Evolutionary conservation across 2,329 filamentous ascomycete species (phyloP), one percentile per base, ranked within the genome.

Genomic region (Cladophialophora immunda): DNA sequence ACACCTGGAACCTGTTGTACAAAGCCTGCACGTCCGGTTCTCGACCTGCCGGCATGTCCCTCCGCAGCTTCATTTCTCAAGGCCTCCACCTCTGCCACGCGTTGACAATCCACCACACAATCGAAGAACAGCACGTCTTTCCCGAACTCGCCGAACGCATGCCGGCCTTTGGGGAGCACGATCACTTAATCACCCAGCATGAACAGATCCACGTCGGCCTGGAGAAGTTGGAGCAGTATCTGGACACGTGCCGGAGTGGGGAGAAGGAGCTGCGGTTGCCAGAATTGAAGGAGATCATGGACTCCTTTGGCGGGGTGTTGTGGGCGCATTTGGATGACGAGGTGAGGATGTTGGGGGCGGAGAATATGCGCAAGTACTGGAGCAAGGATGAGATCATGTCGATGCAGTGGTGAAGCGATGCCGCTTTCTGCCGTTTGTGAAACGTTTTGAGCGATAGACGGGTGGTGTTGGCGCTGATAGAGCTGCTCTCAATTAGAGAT

Each of bases 361-460:
- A 95, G 78, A 96, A 94, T 76, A 97, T 97, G 93, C 85, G 92
- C 72, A 87, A 84, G 78, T 93, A 91, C 78, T 97, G 92, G 92
- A 90, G 84, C 0, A 72, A 88, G 67, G 87, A 92, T 55, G 93
- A 97, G 83, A 89, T 97, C 78, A 82, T 79, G 76, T 79, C 81
- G 59, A 84, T 95, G 80, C 88, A 87, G 0, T 92, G 69, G 69
- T 72, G 50, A 60, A 27, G 30, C 25, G 27, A 27, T 17, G 4
- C 7, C 34, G 30, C n/a, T 8, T 64, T 25, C 19, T 59, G 62
- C 19, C 30, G 58, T 36, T 41, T 55, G 29, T 1, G 22, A 30
- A 19, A 25, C 17, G 2, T 25, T 8, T 50, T 9, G 45, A 50
- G 19, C 19, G 45, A 45, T 45, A 22, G 38, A 45, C 19, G 19